Percentiles rank a stretch among this genome's conserved stretches.
phyloP scores from a whole-genome alignment of 179 eudicot species.

The Vitellaria paradoxa region DNA sequence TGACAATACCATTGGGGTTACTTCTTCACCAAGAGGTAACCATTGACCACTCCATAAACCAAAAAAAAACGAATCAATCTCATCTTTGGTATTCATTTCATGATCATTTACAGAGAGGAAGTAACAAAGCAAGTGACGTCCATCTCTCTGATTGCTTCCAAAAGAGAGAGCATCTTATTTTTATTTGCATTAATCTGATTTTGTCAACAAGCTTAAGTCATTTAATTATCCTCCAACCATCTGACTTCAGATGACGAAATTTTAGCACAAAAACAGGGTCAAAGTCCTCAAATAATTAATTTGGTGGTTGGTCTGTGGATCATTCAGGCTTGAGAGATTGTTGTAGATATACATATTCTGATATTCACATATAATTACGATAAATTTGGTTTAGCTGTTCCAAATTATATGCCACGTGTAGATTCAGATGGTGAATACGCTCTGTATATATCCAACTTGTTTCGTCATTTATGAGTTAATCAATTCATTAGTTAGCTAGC shows the following conservation, averaged over 20 bases:
- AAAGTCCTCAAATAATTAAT: not conserved
- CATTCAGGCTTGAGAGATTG: not conserved
- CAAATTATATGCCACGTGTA: not conserved
- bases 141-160: not conserved
- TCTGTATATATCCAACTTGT: too few relatives aligned
- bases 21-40: constrained; percentile 38
- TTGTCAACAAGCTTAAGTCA: too few relatives aligned
- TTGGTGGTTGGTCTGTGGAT: not conserved
- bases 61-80: not conserved
- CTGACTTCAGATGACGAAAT: not conserved
- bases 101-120: not conserved
- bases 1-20: constrained; percentile 19
- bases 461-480: not conserved
- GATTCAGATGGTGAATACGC: too few relatives aligned
- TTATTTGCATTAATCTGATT: too few relatives aligned
- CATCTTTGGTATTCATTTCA: too few relatives aligned
- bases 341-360: not conserved
- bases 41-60: not conserved
- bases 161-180: too few relatives aligned
- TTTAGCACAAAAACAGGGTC: not conserved
- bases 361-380: not conserved
- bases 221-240: too few relatives aligned
- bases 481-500: not conserved
- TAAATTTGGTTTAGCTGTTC: not conserved
- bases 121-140: not conserved